Conservation (phyloP, 1,139 yeast genomes). For the Lodderomyces pseudojiufengensis region DNA sequence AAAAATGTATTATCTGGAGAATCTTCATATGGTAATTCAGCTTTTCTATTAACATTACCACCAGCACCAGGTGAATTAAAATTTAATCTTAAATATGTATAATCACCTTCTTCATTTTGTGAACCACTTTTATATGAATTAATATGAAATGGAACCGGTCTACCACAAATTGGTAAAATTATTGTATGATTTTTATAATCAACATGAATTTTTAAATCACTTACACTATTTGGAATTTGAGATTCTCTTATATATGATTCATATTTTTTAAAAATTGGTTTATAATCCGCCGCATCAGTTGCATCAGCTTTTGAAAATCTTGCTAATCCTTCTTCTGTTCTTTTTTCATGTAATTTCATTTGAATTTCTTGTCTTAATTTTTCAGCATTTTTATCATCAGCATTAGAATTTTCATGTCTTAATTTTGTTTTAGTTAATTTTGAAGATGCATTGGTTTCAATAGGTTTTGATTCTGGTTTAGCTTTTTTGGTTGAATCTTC, state of each 20-base stretch:
- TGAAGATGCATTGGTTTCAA: slow-evolving; percentile 53
- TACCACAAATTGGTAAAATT: slow-evolving; percentile 85
- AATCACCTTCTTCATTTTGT: slow-evolving; percentile 95
- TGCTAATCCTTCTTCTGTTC: slow-evolving; percentile 81
- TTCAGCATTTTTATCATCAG: slow-evolving; percentile 72
- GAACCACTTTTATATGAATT: slow-evolving; percentile 92
- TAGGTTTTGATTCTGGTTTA: slow-evolving; percentile 24
- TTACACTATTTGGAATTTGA: slow-evolving; percentile 80
- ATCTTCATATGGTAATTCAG: slow-evolving; percentile 89
- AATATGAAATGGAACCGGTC: slow-evolving; percentile 98
- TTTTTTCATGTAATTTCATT: slow-evolving; percentile 72
- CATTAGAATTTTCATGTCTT: slow-evolving; percentile 69
- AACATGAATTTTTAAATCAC: slow-evolving; percentile 82
- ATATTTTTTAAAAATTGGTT: slow-evolving; percentile 80
- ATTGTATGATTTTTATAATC: slow-evolving; percentile 88
- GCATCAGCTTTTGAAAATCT: slow-evolving; percentile 77
- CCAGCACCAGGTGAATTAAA: slow-evolving; percentile 92
- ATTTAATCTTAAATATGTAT: slow-evolving; percentile 82
- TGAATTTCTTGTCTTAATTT: slow-evolving; percentile 82
- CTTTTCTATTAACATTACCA: slow-evolving; percentile 63
- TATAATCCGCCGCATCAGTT: slow-evolving; percentile 58
- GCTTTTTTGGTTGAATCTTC: slow-evolving; percentile 21
- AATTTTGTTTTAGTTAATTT: slow-evolving; percentile 75
- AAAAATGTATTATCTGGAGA: slow-evolving; percentile 81
- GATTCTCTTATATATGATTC: slow-evolving; percentile 93